Evolutionary conservation across 345 rosid genomes (phyloP), one percentile per base, ranked within the genome.

Genomic region (Abelmoschus esculentus): DNA sequence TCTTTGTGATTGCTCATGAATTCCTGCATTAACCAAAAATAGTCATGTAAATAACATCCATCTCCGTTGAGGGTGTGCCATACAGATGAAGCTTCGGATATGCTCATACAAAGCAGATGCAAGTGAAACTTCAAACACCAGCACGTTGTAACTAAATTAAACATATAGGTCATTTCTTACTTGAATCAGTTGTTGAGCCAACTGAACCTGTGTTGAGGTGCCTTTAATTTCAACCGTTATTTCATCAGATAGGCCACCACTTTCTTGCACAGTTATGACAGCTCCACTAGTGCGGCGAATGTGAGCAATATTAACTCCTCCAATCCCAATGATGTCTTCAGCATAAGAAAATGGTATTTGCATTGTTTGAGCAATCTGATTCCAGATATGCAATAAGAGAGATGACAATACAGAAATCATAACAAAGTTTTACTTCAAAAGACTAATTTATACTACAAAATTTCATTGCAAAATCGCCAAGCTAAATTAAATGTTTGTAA

Each of bases 291-390:
- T 75, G 32, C 83, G 82, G 11, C 93, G 93, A 42, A 92, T 88
- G 77, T 76, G 84, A 62, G 88, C 93, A 73, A 92, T 88, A 73
- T 84, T 91, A 67, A 83, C 80, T 61, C 96, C 97, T 68, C 85
- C 86, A 61, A 89, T 61, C 71, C 97, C 96, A 47, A 91, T 89
- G 5, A 91, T 91, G 75, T 91, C 92, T 75, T 89, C 90, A 9
- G 91, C 97, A 79, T 86, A 87, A 19, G 90, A 80, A 66, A 91
- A 78, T 3, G 97, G 96, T 70, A 91, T 82, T 87, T 87, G 92
- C 91, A 91, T 86, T n/a, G 89, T 91, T 72, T 87, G 92, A 66
- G 91, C 82, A 65, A 91, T 70, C 97, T 91, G 77, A 62, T 56
- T 38, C 38, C 3, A 29, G 32, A 29, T 22, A 53, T 34, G 29